Conservation (phyloP, 441 rosid genomes). For the Adansonia grandidieri region DNA sequence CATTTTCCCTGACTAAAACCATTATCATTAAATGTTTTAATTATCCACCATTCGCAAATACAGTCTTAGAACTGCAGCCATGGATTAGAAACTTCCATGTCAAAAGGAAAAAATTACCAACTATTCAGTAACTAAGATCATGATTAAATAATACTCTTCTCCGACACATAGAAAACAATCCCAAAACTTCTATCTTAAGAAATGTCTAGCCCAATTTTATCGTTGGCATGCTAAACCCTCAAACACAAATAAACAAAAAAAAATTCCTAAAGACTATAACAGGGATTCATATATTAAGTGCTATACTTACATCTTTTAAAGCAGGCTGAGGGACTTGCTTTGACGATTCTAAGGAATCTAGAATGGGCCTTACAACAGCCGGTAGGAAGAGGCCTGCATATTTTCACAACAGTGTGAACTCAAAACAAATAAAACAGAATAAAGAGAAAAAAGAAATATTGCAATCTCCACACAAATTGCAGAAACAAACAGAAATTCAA, state of each 20-base stretch:
- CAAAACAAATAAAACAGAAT: not conserved
- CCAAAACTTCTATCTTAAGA: not conserved
- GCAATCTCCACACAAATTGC: not conserved
- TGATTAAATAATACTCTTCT: not conserved
- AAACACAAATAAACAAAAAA: slow-evolving; percentile 4
- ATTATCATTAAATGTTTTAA: not conserved
- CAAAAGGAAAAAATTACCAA: not conserved
- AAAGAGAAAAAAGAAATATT: not conserved
- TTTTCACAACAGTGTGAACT: slow-evolving; percentile 23
- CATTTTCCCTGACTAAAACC: not conserved
- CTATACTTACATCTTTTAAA: slow-evolving; percentile 67
- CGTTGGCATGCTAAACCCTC: not conserved
- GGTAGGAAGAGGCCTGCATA: slow-evolving; percentile 84
- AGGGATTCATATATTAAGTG: not conserved
- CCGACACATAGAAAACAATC: not conserved
- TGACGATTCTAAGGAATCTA: slow-evolving; percentile 84
- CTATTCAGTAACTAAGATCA: not conserved
- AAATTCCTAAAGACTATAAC: not conserved
- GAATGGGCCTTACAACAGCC: slow-evolving; percentile 92
- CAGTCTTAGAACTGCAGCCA: too few relatives aligned
- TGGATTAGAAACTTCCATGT: not conserved
- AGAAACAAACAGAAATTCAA: slow-evolving; percentile 3
- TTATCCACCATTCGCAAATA: slow-evolving; percentile 5
- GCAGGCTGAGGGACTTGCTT: slow-evolving; percentile 78
- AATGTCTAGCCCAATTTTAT: not conserved